Percentiles rank a stretch among this genome's conserved stretches.
Evolutionary conservation across 192 early-diverging fungal genomes (phyloP).

Genomic region (Backusella luteola): DNA sequence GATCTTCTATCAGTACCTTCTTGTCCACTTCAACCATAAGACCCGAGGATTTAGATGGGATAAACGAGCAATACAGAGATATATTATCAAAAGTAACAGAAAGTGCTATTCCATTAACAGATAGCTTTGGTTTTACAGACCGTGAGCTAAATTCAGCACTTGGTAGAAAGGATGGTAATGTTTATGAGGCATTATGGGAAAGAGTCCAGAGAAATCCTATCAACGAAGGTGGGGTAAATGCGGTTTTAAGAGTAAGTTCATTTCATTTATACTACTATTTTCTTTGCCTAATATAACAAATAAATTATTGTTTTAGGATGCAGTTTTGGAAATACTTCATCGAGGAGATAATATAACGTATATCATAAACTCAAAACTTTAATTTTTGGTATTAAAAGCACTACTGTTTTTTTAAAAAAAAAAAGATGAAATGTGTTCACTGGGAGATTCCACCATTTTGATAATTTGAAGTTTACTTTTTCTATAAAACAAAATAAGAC

Average conservation of each 20-base stretch:
- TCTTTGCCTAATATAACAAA: not conserved
- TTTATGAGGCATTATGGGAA: conserved; percentile 63
- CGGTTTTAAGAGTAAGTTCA: conserved; percentile 12
- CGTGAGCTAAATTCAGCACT: conserved; percentile 64
- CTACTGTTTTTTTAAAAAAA: too few species aligned
- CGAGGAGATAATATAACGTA: not conserved
- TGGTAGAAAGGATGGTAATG: conserved; percentile 62
- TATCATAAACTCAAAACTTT: not conserved
- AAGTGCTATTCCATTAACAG: conserved; percentile 68
- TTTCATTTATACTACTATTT: not conserved
- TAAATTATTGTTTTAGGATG: not conserved
- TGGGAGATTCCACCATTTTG: too few species aligned
- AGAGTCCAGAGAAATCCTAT: conserved; percentile 29
- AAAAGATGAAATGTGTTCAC: too few species aligned
- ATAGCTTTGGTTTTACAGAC: conserved; percentile 72
- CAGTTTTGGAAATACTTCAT: conserved; percentile 8
- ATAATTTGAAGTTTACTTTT: too few species aligned
- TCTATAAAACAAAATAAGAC: too few species aligned
- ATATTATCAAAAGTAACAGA: conserved; percentile 53
- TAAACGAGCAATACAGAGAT: conserved; percentile 8
- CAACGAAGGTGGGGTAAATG: conserved; percentile 14
- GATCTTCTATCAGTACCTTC: conserved; percentile 37
- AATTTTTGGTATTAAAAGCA: not conserved
- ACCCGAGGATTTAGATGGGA: conserved; percentile 33
- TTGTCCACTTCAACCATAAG: conserved; percentile 45